These are phyloP conservation scores for Panaeolus papilionaceus DNA, from an alignment of 768 basidiomycete species.

Conservation along the genomic window DNA sequence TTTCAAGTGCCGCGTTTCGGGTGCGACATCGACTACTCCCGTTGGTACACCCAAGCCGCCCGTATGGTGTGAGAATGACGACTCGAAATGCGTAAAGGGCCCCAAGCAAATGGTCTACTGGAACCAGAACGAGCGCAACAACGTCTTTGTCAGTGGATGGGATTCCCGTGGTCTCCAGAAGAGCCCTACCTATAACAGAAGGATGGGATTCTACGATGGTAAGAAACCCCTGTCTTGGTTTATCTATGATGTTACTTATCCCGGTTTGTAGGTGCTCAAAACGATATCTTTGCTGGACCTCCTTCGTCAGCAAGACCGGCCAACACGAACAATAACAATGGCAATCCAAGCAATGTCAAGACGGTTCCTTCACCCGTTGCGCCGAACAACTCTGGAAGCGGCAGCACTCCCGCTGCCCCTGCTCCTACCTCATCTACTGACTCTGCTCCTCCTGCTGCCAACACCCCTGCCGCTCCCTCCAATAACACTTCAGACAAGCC, in stretches of 20 bases:
- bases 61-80: conserved; percentile 58
- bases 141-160: conserved; percentile 48
- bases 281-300: conserved; percentile 46
- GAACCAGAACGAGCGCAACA: conserved; percentile 56
- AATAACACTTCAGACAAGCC: not conserved
- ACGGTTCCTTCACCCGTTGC: not conserved
- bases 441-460: not conserved
- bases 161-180: conserved; percentile 46
- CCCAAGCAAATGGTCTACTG: conserved; percentile 64
- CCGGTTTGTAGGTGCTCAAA: conserved; percentile 43
- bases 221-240: conserved; percentile 19
- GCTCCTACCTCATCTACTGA: not conserved
- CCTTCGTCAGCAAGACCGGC: conserved; percentile 7
- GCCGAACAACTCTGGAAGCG: not conserved
- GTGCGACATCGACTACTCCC: conserved; percentile 44
- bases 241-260: not conserved
- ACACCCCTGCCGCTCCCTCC: not conserved
- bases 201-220: conserved; percentile 56
- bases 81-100: conserved; percentile 47
- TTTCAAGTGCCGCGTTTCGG: conserved; percentile 56
- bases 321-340: not conserved
- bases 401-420: conserved; percentile 2
- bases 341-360: not conserved
- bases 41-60: conserved; percentile 50
- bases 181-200: conserved; percentile 56